A percentile compares a stretch with the other conserved stretches of the same genome.
Conservation (phyloP, 305 asterid species). For the Solanum aculeatissimum region DNA sequence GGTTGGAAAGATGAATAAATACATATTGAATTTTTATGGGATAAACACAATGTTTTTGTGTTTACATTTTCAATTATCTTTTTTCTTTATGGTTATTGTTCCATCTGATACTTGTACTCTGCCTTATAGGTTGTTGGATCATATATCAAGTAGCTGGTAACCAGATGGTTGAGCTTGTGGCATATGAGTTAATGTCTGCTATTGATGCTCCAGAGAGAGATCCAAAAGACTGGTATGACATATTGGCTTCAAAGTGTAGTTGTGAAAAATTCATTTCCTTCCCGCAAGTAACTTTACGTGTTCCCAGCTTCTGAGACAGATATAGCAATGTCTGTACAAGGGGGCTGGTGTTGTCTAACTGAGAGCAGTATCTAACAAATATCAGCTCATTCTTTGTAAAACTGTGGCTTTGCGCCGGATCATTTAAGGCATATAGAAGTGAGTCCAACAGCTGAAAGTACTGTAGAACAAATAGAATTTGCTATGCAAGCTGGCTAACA, state of each 20-base stretch:
- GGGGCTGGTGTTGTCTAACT: not conserved
- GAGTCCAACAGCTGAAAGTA: not conserved
- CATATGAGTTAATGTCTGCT: slow-evolving; percentile 93
- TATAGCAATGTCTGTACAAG: not conserved
- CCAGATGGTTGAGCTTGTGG: slow-evolving; percentile 47
- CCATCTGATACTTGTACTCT: not conserved
- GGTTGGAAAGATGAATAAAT: not conserved
- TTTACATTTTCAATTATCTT: not conserved
- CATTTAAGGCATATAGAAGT: not conserved
- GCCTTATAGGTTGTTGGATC: slow-evolving; percentile 79
- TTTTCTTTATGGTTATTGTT: not conserved
- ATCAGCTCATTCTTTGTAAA: not conserved
- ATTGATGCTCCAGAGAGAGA: slow-evolving; percentile 95
- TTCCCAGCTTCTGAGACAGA: not conserved
- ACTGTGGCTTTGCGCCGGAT: not conserved
- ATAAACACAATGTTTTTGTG: not conserved
- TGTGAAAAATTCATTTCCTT: not conserved
- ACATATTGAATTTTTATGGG: not conserved
- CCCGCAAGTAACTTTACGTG: not conserved
- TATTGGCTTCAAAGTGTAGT: not conserved
- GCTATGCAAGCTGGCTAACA: not conserved
- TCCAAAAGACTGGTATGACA: slow-evolving; percentile 84
- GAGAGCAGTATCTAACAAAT: not conserved
- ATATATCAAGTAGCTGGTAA: slow-evolving; percentile 45
- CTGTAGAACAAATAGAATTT: not conserved